These are phyloP conservation scores for Neurospora sp. DNA, from an alignment of 495 filamentous ascomycete genomes.

Conservation along the genomic window DNA sequence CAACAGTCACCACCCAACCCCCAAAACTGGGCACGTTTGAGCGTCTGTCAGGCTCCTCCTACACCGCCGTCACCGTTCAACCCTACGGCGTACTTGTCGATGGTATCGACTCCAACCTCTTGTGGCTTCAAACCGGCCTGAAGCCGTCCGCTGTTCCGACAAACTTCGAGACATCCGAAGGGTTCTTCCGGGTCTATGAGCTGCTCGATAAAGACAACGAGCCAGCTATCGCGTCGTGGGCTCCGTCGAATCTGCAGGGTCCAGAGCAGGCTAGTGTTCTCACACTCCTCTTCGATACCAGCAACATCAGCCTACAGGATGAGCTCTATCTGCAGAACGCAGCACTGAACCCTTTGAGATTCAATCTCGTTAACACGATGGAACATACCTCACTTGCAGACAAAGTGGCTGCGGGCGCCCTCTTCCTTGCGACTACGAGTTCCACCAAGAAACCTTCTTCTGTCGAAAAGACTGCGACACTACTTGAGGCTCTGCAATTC, in stretches of 20 bases:
- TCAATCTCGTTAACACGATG: not conserved
- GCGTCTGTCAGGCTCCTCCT: conserved; percentile 22
- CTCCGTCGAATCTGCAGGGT: not conserved
- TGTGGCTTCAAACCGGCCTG: conserved; percentile 35
- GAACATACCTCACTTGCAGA: not conserved
- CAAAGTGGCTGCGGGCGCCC: not conserved
- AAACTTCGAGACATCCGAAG: conserved; percentile 12
- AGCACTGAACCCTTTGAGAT: not conserved
- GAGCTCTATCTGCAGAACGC: not conserved
- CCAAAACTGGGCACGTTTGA: conserved; percentile 14
- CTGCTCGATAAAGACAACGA: not conserved
- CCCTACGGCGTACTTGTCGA: conserved; percentile 30
- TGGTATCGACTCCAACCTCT: conserved; percentile 33
- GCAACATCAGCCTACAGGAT: not conserved
- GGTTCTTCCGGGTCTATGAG: not conserved
- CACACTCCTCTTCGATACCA: not conserved
- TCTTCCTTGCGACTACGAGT: not conserved
- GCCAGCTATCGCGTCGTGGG: not conserved
- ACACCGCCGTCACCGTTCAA: conserved; percentile 16
- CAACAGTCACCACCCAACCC: conserved; percentile 7
- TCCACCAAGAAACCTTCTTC: not conserved
- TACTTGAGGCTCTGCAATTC: not conserved
- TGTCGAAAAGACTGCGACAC: not conserved
- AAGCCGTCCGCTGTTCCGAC: conserved; percentile 21
- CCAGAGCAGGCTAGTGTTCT: not conserved